A percentile compares a stretch with the other conserved stretches of the same genome.
Evolutionary conservation across 2,329 filamentous ascomycete species (phyloP).

Genomic region (Ophiocordyceps unilateralis): DNA sequence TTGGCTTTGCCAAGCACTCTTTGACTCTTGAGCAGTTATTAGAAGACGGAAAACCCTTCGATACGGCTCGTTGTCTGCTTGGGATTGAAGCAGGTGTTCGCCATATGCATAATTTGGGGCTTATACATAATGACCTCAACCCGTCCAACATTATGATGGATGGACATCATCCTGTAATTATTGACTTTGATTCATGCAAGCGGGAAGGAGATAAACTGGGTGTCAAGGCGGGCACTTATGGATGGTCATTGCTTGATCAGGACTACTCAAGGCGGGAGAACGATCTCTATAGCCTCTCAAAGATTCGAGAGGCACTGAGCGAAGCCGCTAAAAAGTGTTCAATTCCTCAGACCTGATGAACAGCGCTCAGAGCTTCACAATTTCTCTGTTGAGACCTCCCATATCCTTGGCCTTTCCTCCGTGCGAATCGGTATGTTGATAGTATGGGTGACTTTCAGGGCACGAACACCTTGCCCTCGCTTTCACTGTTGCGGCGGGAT

Average conservation of each 20-base stretch:
- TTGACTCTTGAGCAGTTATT: not conserved
- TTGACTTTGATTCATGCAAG: constrained; percentile 2
- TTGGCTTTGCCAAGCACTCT: constrained; percentile 1
- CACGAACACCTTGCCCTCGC: no score
- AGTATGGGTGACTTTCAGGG: no score
- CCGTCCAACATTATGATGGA: constrained; percentile 1
- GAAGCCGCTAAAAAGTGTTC: not conserved
- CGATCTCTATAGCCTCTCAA: constrained; percentile 1
- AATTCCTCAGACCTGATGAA: not conserved
- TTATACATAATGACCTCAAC: constrained; percentile 1
- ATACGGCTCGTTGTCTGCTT: not conserved
- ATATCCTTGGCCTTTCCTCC: no score
- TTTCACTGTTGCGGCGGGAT: no score
- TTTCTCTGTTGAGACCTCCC: no score
- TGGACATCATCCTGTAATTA: constrained; percentile 1
- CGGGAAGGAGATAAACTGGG: constrained; percentile 1
- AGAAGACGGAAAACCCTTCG: constrained; percentile 1
- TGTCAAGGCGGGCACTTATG: not conserved
- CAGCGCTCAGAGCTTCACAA: no score
- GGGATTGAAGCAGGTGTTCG: constrained; percentile 1
- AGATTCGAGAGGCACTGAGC: not conserved
- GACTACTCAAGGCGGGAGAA: not conserved
- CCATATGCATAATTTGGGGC: constrained; percentile 1
- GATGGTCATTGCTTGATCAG: not conserved
- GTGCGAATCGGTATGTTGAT: no score